Evolutionary conservation across 257 asterid genomes (phyloP), one percentile per base, ranked within the genome.

Genomic region (Rauvolfia tetraphylla): DNA sequence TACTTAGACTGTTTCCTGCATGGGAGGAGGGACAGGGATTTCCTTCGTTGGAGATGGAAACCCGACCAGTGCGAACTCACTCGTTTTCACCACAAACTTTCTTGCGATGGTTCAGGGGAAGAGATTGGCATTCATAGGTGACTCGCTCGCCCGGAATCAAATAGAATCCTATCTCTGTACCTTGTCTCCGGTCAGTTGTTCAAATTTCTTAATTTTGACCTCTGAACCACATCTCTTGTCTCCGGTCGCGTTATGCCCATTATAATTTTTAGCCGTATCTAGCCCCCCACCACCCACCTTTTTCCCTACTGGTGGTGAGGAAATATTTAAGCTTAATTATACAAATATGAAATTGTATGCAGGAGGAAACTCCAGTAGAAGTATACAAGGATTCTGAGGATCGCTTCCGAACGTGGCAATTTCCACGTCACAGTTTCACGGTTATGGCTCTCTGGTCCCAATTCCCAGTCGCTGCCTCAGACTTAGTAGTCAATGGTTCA

Each of bases 161-260:
- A 82, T 90, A 89, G 97, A 93, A 58, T 93, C 98, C 33, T 92
- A 91, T 49, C 89, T 88, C 20, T 93, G 98, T 76, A 86, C 89
- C 46, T 79, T 91, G 58, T 88, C 96, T 31, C 76, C 76, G 93
- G 97, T 92, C 44, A 84, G 88, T 82, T 20, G 14, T 57, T 68
- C 56, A 41, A 7, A 18, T 63, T 33, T 9, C 41, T 73, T 33
- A 3, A 22, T 20, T 56, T 75, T 49, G 20, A 49, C 54, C 3
- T 49, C 54, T 13, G 54, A 13, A 13, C 15, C 22, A 2, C n/a
- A 68, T 11, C 12, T 14, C 7, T 25, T 22, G 42, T 75, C 20
- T 1, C 6, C 59, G 0, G 6, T 25, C 3, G 59, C 2, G 3
- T 54, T 9, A 1, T 7, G 8, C 10, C 23, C 0, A 31, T 5